phyloP scores from a whole-genome alignment of 768 basidiomycete species.

The Brasilioporus rufonigricans region DNA sequence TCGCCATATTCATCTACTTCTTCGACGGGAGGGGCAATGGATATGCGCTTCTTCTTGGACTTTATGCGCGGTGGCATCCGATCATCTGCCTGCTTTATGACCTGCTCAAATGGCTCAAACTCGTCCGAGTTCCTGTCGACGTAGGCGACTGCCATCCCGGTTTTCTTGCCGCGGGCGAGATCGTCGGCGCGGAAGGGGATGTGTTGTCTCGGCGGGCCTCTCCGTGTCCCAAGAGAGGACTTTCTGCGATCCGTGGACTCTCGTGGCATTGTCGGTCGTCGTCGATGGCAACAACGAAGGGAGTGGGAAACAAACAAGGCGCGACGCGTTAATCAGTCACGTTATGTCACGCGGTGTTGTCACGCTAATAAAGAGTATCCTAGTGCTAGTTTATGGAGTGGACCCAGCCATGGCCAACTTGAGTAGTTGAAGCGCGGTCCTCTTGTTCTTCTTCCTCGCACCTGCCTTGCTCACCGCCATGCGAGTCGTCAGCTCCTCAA shows the following conservation, averaged over 20 bases:
- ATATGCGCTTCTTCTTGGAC: constrained; percentile 48
- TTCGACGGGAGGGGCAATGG: constrained; percentile 32
- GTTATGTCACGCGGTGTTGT: constrained; percentile 26
- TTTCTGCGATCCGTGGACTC: constrained; percentile 28
- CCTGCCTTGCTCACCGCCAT: constrained; percentile 6
- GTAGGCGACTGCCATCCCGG: constrained; percentile 65
- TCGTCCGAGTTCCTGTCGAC: constrained; percentile 77
- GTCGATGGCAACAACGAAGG: constrained; percentile 13
- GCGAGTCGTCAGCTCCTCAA: constrained; percentile 20
- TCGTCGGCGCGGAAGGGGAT: constrained; percentile 80
- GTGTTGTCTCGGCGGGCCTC: constrained; percentile 63
- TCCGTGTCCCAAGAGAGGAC: constrained; percentile 45
- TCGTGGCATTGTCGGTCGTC: constrained; percentile 25
- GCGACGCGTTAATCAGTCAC: constrained; percentile 24
- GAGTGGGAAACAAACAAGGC: constrained; percentile 29
- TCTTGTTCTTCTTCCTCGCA: not conserved
- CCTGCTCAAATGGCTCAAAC: constrained; percentile 77
- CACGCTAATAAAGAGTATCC: not conserved
- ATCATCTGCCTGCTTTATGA: constrained; percentile 67
- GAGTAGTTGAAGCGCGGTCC: constrained; percentile 14
- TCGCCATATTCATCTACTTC: constrained; percentile 59
- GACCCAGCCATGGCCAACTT: constrained; percentile 19
- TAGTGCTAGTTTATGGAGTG: not conserved
- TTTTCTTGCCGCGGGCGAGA: constrained; percentile 75
- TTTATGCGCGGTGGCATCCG: constrained; percentile 60